Evolutionary conservation across 1,284 basidiomycete genomes (phyloP), one percentile per base, ranked within the genome.

Genomic region (Mycena citricolor): DNA sequence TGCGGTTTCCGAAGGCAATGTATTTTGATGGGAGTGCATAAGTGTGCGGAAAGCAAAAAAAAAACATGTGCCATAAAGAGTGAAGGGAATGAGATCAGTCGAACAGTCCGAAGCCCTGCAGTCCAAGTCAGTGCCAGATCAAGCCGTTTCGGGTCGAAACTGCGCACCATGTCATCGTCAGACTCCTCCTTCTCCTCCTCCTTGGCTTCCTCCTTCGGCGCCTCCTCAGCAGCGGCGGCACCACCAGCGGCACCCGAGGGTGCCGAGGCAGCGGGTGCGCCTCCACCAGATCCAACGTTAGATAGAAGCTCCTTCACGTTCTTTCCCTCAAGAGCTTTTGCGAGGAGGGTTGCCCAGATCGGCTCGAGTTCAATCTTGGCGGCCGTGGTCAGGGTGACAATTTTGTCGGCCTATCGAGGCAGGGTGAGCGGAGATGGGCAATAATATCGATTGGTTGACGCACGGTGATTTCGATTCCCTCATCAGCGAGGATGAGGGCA

Each of bases 271-370:
- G 83, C 86, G 49, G 89, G 84, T 61, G 81, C 89, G 58, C 80
- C 92, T 61, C 88, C 88, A 57, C 89, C 89, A 39, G 86, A 74
- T 60, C 91, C 90, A 54, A 94, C 87, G 74, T 92, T 94, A 55
- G 89, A 89, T 51, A 97, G 80, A 54, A 99, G 77, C 43, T 95
- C 93, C 75, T 94, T 97, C 63, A 98, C 80, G 73, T 98, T 84
- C 81, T 97, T 97, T 61, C 94, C 94, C 74, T 97, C 94, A 44
- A 99, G 85, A 28, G 95, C 94, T 73, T 98, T 99, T 57, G 95
- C 90, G 63, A 99, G 86, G 60, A 99, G 87, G 32, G 85, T 73
- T 54, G 94, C 94, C 95, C 95, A 99, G 78, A 99, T 99, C 54
- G 93, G 81, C 74, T 99, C 97, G 52, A 97, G 65, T 43, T 97